Conservation (phyloP, 176 grass and related monocot genomes). For the Neostapfia colusana region DNA sequence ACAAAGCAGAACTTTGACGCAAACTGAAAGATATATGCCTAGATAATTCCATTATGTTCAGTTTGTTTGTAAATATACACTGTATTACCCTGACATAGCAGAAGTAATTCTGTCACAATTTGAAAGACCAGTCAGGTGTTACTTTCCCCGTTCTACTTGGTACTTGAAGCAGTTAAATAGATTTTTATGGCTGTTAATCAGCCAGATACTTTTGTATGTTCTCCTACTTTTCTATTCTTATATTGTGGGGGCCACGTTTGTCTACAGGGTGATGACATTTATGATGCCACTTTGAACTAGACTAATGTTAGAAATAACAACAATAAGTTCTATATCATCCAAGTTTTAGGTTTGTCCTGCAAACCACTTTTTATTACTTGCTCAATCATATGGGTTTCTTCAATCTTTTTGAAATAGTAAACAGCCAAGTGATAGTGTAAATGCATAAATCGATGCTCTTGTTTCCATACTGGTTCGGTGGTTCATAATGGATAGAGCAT, state of each 20-base stretch:
- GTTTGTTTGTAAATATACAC: not conserved
- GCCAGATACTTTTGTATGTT: conserved; percentile 12
- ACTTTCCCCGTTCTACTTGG: conserved; percentile 13
- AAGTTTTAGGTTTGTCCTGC: conserved; percentile 78
- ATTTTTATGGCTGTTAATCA: not conserved
- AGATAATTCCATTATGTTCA: not conserved
- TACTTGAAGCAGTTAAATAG: not conserved
- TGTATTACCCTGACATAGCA: not conserved
- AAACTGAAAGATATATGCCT: not conserved
- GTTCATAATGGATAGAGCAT: conserved; percentile 13
- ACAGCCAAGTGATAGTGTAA: not conserved
- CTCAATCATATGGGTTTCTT: not conserved
- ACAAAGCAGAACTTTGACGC: not conserved
- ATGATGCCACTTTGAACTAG: conserved; percentile 91
- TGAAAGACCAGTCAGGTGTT: not conserved
- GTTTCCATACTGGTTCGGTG: not conserved
- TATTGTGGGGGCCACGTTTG: conserved; percentile 24
- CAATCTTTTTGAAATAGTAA: not conserved
- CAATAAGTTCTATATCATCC: conserved; percentile 92
- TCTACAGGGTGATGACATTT: conserved; percentile 83
- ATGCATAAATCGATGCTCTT: not conserved
- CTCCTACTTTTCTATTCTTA: conserved; percentile 15
- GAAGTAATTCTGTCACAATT: not conserved
- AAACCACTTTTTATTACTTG: conserved; percentile 22
- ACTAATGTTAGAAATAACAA: conserved; percentile 88